Evolutionary conservation across 352 stramenopile species (phyloP), one percentile per base, ranked within the genome.

Genomic region (Phytopythium aichiense): DNA sequence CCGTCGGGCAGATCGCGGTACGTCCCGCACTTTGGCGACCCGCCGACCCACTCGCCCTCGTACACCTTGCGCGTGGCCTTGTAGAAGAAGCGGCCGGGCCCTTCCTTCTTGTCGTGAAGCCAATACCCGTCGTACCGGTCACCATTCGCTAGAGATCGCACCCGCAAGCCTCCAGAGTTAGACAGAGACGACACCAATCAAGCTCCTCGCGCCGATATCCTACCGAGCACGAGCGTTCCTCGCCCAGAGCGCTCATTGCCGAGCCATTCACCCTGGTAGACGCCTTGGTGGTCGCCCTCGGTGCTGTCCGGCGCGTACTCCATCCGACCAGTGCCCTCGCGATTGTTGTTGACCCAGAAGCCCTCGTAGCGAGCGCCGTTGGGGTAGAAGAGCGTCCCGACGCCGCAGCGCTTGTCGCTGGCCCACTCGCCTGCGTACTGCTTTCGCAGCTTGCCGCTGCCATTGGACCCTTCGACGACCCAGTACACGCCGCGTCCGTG

Each of bases 261-360:
- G 20, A 80, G 63, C 84, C 88, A 97, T 40, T 88, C 74, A 11
- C 92, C 92, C 54, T 94, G 75, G 65, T 97, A 99, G 1, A 98
- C 69, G 22, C 90, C 88, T 12, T 80, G 76, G 57, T 97, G 94
- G 8, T 83, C 74, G 16, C 69, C 67, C 68, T 92, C 97, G 48
- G 73, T 72, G 30, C 51, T 57, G 15, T 42, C 51, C 2, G 51
- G 7, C 6, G 35, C 53, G 52, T 74, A 67, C 18, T 69, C 28
- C 73, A 96, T 93, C 37, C 74, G 68, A 7, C 92, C 89, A 25
- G 75, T 68, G 28, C 89, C 91, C n/a, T 93, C 72, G 11, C 82
- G 75, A 58, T 85, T 81, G 73, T 95, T 91, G 25, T 71, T 69
- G 18, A 76, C 72, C 83, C 88, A 97, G 20, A 84, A 67, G 7